Base-by-base conservation (phyloP, 331 rosid species). In the Malus hybrid region DNA sequence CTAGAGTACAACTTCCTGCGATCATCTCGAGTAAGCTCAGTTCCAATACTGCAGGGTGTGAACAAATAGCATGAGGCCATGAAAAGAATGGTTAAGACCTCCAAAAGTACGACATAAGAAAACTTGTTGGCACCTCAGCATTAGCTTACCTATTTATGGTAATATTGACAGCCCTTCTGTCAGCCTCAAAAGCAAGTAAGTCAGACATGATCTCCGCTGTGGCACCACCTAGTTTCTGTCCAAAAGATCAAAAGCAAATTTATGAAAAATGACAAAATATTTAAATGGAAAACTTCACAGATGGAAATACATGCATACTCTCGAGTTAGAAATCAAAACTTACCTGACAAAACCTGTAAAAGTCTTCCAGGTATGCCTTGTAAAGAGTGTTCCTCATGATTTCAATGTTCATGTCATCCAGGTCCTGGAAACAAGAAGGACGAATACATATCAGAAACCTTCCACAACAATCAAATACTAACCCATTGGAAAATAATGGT, bases 381-480 rank as follows among this genome's bases (percentile, higher is more conserved):
- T 95, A 92, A 76, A 95, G 93, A 74, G 99, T 95, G 82, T 95
- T 95, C 85, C 99, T 89, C 99, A 95, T 95, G 54, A 95, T 95
- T 84, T 95, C 97, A 67, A 92, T 95, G 86, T 95, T 95, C 97
- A 95, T 95, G 85, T 95, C 99, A 88, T 95, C 99, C 93, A 92
- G 82, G 83, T 95, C 99, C 99, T 94, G 73, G 3, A 67, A 42
- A 79, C 31, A 60, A 33, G 54, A 29, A 78, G 27, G 55, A 82
- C 15, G 69, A 62, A 31, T 34, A 33, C 27, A 59, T 13, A 20
- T 65, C 44, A 28, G 46, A 73, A 8, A 61, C 69, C 28, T 62
- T 28, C 24, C 12, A 32, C 69, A 32, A 19, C 7, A 65, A 9
- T 9, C 4, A 14, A 63, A 29, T 6, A 29, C 19, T 63, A 60